Conservation (phyloP, 2,329 filamentous ascomycete genomes). For the Epichloe gansuensis region DNA sequence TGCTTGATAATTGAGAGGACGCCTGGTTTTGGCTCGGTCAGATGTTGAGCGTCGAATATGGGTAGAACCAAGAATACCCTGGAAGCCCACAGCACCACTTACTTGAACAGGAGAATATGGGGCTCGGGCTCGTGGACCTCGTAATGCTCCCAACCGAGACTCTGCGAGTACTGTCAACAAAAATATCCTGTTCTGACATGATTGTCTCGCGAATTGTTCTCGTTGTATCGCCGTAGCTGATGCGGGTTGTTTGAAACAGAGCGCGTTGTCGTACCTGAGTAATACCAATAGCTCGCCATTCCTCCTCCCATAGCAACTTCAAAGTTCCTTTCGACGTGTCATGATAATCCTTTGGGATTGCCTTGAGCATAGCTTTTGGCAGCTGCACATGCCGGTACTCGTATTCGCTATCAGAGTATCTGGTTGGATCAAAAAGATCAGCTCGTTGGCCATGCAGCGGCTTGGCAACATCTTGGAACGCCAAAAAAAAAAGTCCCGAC, state of each 20-base stretch:
- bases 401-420: constrained; percentile 84
- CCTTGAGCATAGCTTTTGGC: constrained; percentile 96
- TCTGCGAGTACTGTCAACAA: constrained; percentile 38
- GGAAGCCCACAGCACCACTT: constrained; percentile 9
- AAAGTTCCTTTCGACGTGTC: constrained; percentile 79
- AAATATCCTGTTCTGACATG: neutral
- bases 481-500: neutral
- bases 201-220: neutral
- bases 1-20: constrained; percentile 73
- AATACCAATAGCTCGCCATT: constrained; percentile 94
- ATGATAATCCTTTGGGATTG: constrained; percentile 89
- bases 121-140: constrained; percentile 98
- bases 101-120: constrained; percentile 98
- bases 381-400: constrained; percentile 98
- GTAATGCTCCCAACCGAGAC: constrained; percentile 97
- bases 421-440: constrained; percentile 22
- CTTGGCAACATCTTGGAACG: neutral
- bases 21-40: constrained; percentile 33
- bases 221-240: neutral
- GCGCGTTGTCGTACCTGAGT: constrained; percentile 57
- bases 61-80: neutral
- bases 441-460: constrained; percentile 2
- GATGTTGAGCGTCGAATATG: neutral
- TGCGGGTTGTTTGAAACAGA: neutral
- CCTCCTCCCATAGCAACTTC: constrained; percentile 95